Conservation (phyloP, 2,329 filamentous ascomycete species). For the Ophiocordyceps unilateralis region DNA sequence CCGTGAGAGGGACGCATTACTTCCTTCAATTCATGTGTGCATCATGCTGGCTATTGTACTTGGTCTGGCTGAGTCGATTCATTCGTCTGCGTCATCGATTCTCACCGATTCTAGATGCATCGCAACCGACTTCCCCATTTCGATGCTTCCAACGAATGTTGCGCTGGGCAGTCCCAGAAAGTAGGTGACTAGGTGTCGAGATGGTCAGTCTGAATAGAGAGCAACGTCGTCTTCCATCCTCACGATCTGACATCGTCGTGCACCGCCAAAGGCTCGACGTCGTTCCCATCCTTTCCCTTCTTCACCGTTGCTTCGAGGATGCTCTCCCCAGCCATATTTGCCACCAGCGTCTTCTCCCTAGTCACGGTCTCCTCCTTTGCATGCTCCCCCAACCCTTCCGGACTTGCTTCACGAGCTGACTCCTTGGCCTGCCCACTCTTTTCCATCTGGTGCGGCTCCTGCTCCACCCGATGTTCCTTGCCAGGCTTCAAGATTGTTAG, state of each 20-base stretch:
- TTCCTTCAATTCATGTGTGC: no score
- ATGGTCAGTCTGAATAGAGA: not conserved
- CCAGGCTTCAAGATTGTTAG: not conserved
- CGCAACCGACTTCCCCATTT: not conserved
- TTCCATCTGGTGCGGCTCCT: not conserved
- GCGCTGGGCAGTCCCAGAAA: not conserved
- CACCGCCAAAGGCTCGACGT: conserved; percentile 17
- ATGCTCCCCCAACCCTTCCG: not conserved
- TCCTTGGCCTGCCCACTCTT: not conserved
- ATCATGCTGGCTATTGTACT: not conserved
- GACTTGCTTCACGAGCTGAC: not conserved
- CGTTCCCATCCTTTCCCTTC: conserved; percentile 14
- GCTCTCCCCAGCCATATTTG: conserved; percentile 26
- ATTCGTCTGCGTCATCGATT: not conserved
- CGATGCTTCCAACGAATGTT: not conserved
- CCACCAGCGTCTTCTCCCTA: conserved; percentile 19
- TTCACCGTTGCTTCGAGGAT: conserved; percentile 21
- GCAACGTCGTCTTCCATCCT: not conserved
- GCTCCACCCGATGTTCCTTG: not conserved
- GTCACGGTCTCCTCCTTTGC: conserved; percentile 1
- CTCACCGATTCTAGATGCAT: not conserved
- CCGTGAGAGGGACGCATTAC: no score
- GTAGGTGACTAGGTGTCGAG: not conserved
- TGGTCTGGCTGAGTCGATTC: not conserved
- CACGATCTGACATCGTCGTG: conserved; percentile 16